Evolutionary conservation across 805 yeast genomes (phyloP), one percentile per base, ranked within the genome.

Genomic region (Candida loeiensis): DNA sequence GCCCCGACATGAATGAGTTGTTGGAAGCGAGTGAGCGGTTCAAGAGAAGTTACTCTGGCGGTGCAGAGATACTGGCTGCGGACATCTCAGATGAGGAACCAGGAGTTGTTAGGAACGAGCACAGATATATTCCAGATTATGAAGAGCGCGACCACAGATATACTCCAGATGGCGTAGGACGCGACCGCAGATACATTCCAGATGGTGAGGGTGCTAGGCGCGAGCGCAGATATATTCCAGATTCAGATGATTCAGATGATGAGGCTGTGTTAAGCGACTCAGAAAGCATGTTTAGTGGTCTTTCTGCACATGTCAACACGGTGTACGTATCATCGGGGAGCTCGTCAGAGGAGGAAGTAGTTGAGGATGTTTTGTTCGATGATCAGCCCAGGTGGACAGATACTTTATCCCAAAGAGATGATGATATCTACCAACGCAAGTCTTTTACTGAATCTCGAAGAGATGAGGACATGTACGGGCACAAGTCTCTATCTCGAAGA

Each of bases 331-430:
- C 33, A 11, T 30, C 33, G 4, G 33, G n/a, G 17, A 30, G 33
- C 13, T 27, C 30, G 8, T 31, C 40, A 4, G 35, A 31, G 11
- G 36, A 30, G 11, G 36, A 31, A 30, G 40, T 19, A 18, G 26
- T 9, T 9, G 40, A 37, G 9, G 40, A 30, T 8, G 16, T 30
- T n/a, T 30, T 37, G 31, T 37, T 37, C 12, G 19, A 37, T 8
- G 36, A 37, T 12, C 36, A 25, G 31, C 40, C 40, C 2, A 28
- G 17, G 12, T 36, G 30, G 39, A 20, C 11, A 8, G 20, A 27
- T n/a, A 16, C 5, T 7, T 6, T 13, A n/a, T 6, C 19, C 16
- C 18, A n/a, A 13, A 18, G 12, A 4, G 33, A 22, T 8, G n/a
- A 15, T 25, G 30, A 9, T n/a, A n/a, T n/a, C n/a, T n/a, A n/a